Conservation (phyloP, 345 rosid genomes). For the Melaleuca alternifolia region DNA sequence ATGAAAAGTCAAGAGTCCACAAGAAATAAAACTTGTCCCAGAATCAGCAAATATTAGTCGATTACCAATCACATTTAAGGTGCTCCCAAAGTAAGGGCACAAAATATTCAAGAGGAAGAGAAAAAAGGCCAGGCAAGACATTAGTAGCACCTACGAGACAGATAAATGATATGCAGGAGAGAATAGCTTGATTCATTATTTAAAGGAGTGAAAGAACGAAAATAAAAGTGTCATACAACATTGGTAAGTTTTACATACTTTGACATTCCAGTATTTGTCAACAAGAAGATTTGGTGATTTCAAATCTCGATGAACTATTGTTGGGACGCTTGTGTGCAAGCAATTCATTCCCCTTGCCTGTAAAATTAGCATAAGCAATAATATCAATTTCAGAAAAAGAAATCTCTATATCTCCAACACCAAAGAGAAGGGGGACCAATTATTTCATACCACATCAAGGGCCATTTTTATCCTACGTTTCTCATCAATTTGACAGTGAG, state of each 20-base stretch:
- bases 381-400: background rate
- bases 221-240: background rate
- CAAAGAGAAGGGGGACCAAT: background rate
- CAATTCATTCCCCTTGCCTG: constrained; percentile 99
- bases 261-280: constrained; percentile 98
- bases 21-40: background rate
- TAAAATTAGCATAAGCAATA: constrained; percentile 4
- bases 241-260: constrained; percentile 28
- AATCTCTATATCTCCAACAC: background rate
- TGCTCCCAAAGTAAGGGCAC: background rate
- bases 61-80: background rate
- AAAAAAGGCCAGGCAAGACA: background rate
- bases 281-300: constrained; percentile 98
- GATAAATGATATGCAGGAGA: background rate
- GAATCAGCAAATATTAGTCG: background rate
- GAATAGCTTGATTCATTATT: background rate
- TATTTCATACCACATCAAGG: constrained; percentile 83
- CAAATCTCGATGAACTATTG: constrained; percentile 97
- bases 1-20: background rate
- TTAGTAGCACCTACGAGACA: background rate
- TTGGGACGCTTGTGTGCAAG: constrained; percentile 88
- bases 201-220: background rate
- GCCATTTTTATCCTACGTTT: constrained; percentile 96
- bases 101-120: background rate
- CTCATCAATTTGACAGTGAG: constrained; percentile 88